A percentile compares a stretch with the other conserved stretches of the same genome.
These are phyloP conservation scores for Hanseniaspora occidentalis DNA, from an alignment of 805 yeast genomes.

Conservation along the genomic window DNA sequence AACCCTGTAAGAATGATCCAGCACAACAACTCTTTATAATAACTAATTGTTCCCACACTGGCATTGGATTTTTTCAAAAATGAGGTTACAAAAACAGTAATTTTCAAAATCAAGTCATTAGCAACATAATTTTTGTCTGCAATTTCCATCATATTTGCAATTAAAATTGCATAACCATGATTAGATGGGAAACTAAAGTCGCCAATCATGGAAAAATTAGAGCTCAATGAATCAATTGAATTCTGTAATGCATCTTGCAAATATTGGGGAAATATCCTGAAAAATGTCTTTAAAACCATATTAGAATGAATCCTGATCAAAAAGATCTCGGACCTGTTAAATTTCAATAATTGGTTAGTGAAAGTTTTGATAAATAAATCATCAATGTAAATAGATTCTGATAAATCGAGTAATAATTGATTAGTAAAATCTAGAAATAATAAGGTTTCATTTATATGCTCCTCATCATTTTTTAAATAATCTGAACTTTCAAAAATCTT, in stretches of 20 bases:
- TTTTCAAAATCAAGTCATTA: constrained; percentile 30
- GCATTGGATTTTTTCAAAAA: constrained; percentile 28
- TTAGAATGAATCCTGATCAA: constrained; percentile 31
- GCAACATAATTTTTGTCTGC: constrained; percentile 33
- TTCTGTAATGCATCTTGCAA: constrained; percentile 26
- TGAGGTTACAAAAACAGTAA: constrained; percentile 32
- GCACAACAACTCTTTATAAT: constrained; percentile 31
- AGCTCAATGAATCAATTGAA: constrained; percentile 25
- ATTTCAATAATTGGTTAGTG: constrained; percentile 23
- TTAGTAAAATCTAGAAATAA: constrained; percentile 15
- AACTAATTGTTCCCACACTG: constrained; percentile 20
- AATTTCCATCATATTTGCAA: constrained; percentile 25
- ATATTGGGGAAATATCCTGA: constrained; percentile 24
- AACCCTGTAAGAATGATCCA: constrained; percentile 58
- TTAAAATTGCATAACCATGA: constrained; percentile 29
- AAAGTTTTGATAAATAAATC: constrained; percentile 20
- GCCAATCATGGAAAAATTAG: constrained; percentile 18
- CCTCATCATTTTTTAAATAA: constrained; percentile 7
- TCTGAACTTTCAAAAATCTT: constrained; percentile 7
- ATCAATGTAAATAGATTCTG: constrained; percentile 20
- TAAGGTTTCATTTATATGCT: constrained; percentile 4
- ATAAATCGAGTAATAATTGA: constrained; percentile 12
- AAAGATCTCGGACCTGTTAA: constrained; percentile 28
- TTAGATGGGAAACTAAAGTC: constrained; percentile 21
- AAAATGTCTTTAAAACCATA: constrained; percentile 24